phyloP scores from a whole-genome alignment of 2,329 filamentous ascomycete species.

The Torrubiella hemipterigena region DNA sequence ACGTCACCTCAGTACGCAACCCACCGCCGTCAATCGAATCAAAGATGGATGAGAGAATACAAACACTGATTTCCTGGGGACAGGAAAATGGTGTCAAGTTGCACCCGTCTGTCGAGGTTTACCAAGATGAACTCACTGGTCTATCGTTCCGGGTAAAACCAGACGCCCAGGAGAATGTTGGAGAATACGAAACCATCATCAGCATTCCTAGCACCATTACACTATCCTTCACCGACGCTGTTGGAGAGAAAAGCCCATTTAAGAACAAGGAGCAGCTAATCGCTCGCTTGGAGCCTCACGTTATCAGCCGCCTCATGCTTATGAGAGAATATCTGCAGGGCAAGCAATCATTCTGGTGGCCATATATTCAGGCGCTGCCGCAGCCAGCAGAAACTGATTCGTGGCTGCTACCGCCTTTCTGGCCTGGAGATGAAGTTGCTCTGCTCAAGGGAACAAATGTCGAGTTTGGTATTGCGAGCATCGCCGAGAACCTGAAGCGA shows the following conservation, averaged over 20 bases:
- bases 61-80: constrained; percentile 36
- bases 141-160: constrained; percentile 41
- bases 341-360: constrained; percentile 49
- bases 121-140: constrained; percentile 35
- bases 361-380: constrained; percentile 55
- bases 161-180: constrained; percentile 13
- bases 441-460: constrained; percentile 44
- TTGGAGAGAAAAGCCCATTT: constrained; percentile 16
- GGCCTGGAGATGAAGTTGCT: constrained; percentile 46
- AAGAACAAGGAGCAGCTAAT: constrained; percentile 4
- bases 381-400: constrained; percentile 38
- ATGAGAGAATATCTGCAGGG: constrained; percentile 54
- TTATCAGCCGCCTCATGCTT: constrained; percentile 56
- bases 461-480: constrained; percentile 34
- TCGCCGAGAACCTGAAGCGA: constrained; percentile 28
- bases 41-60: constrained; percentile 9
- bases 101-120: constrained; percentile 40
- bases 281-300: constrained; percentile 35
- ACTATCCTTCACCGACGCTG: constrained; percentile 47
- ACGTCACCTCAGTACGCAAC: too few species aligned
- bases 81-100: constrained; percentile 30
- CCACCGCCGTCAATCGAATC: too few species aligned
- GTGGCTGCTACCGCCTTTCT: constrained; percentile 51
- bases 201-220: constrained; percentile 38
- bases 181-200: constrained; percentile 32